These are phyloP conservation scores for Psophocarpus tetragonolobus DNA, from an alignment of 306 rosid genomes.

Conservation along the genomic window DNA sequence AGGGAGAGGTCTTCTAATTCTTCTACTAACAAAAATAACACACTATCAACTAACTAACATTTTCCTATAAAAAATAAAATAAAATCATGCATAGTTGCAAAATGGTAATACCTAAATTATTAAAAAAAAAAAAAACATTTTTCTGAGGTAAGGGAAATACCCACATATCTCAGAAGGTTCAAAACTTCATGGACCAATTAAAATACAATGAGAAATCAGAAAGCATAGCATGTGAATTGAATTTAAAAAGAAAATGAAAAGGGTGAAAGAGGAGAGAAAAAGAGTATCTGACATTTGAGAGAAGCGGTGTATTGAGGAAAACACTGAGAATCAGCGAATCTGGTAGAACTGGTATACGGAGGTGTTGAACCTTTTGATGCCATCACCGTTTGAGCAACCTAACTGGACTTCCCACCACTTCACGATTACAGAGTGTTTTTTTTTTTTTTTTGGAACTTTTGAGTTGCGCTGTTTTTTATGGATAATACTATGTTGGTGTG, in stretches of 20 bases:
- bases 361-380: slow-evolving; percentile 56
- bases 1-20: too few relatives aligned
- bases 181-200: background rate
- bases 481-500: too few relatives aligned
- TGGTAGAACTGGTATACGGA: slow-evolving; percentile 70
- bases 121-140: background rate
- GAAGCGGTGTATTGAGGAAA: slow-evolving; percentile 88
- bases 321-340: slow-evolving; percentile 81
- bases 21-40: too few relatives aligned
- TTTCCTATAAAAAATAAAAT: too few relatives aligned
- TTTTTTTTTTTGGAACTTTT: too few relatives aligned
- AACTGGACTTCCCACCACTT: background rate
- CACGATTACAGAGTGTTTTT: background rate
- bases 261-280: background rate
- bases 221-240: background rate
- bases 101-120: slow-evolving; percentile 9
- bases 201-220: slow-evolving; percentile 3
- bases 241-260: background rate
- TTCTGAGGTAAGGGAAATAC: background rate
- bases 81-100: background rate
- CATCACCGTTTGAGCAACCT: slow-evolving; percentile 33
- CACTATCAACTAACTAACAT: too few relatives aligned
- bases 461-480: background rate
- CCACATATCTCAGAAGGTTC: background rate
- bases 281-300: slow-evolving; percentile 55